A percentile compares a stretch with the other conserved stretches of the same genome.
phyloP scores from a whole-genome alignment of 495 filamentous ascomycete species.

The Penicillium arizonense region DNA sequence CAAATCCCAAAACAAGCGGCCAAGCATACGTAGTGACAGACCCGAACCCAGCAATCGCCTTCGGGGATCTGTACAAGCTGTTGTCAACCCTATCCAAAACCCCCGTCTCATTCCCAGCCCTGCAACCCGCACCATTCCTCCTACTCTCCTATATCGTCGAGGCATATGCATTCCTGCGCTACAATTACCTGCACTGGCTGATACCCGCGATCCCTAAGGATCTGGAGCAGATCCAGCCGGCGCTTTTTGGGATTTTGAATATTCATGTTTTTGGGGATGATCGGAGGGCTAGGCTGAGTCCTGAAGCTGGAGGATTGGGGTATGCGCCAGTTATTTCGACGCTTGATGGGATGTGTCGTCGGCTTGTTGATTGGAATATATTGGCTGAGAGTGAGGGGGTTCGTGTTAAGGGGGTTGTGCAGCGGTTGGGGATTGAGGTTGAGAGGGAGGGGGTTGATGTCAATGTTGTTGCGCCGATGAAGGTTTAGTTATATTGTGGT shows the following conservation, averaged over 20 bases:
- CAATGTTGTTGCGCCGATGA: constrained; percentile 20
- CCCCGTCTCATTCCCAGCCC: constrained; percentile 27
- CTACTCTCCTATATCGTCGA: constrained; percentile 50
- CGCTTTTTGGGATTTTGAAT: constrained; percentile 51
- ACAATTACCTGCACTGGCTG: constrained; percentile 37
- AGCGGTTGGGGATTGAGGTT: constrained; percentile 7
- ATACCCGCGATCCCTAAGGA: constrained; percentile 43
- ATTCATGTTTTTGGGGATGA: constrained; percentile 49
- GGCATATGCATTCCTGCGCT: constrained; percentile 46
- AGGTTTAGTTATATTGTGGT: constrained; percentile 2
- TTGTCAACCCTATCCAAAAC: constrained; percentile 30
- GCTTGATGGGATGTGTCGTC: constrained; percentile 52
- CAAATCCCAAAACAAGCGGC: constrained; percentile 39
- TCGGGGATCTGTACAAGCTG: constrained; percentile 35
- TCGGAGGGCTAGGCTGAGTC: constrained; percentile 36
- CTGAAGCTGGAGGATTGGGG: constrained; percentile 49
- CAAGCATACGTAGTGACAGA: constrained; percentile 42
- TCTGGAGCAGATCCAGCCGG: constrained; percentile 51
- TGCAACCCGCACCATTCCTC: constrained; percentile 32
- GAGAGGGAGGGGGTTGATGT: constrained; percentile 19
- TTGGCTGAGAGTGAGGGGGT: constrained; percentile 15
- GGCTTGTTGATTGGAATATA: constrained; percentile 53
- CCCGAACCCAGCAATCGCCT: constrained; percentile 35
- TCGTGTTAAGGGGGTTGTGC: constrained; percentile 6
- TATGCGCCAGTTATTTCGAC: constrained; percentile 50